Percentiles rank a stretch among this genome's conserved stretches.
These are phyloP conservation scores for Neurospora sp. DNA, from an alignment of 495 filamentous ascomycete genomes.

Conservation along the genomic window DNA sequence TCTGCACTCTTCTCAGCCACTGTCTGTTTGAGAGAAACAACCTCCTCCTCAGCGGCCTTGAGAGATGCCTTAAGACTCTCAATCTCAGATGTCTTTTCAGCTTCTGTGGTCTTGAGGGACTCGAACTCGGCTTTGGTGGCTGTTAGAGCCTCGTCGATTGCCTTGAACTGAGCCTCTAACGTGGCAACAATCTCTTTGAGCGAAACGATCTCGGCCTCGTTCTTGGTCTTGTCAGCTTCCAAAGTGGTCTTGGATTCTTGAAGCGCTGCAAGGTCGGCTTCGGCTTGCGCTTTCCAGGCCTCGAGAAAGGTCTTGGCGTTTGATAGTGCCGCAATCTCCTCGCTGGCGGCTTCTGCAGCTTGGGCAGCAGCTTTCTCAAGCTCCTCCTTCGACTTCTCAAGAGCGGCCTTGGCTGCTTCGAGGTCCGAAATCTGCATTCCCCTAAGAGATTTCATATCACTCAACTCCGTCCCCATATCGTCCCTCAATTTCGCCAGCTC, in stretches of 20 bases:
- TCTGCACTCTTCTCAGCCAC: slow-evolving; percentile 20
- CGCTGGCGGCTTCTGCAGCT: slow-evolving; percentile 15
- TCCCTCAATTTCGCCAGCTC: slow-evolving; percentile 6
- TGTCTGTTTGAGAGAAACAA: slow-evolving; percentile 18
- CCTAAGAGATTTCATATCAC: neutral
- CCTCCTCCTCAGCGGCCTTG: slow-evolving; percentile 19
- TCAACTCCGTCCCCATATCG: slow-evolving; percentile 1
- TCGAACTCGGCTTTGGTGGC: slow-evolving; percentile 16
- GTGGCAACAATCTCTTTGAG: slow-evolving; percentile 12
- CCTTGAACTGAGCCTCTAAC: slow-evolving; percentile 16
- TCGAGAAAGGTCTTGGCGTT: slow-evolving; percentile 16
- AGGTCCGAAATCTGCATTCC: slow-evolving; percentile 8
- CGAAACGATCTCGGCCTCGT: slow-evolving; percentile 10
- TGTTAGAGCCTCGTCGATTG: slow-evolving; percentile 18
- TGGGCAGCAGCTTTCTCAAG: slow-evolving; percentile 18
- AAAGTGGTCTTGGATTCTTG: slow-evolving; percentile 12
- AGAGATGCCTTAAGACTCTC: slow-evolving; percentile 19
- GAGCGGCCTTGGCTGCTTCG: slow-evolving; percentile 12
- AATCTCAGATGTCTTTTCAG: slow-evolving; percentile 17
- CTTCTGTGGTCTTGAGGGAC: slow-evolving; percentile 13
- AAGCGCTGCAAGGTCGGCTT: slow-evolving; percentile 17
- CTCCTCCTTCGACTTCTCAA: slow-evolving; percentile 17
- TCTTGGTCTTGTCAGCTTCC: slow-evolving; percentile 9
- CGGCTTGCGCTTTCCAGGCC: slow-evolving; percentile 15
- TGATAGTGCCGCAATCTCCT: slow-evolving; percentile 17